Conservation (phyloP, 306 rosid genomes). For the Lupinus albus region DNA sequence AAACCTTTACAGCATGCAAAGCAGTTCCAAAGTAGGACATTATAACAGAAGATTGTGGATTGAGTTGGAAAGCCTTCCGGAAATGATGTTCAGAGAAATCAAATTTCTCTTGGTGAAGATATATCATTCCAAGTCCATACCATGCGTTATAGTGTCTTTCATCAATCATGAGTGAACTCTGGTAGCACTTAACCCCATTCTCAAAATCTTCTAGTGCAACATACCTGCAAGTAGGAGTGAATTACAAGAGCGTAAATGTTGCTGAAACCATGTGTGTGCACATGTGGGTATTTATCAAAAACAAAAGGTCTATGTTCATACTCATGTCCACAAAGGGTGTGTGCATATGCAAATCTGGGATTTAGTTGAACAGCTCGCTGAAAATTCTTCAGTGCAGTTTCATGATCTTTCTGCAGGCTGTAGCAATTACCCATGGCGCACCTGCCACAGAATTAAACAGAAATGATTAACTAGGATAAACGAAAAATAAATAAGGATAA, state of each 20-base stretch:
- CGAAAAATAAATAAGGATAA: conserved; percentile 10
- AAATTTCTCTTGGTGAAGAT: conserved; percentile 91
- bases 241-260: conserved; percentile 37
- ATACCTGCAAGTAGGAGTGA: conserved; percentile 55
- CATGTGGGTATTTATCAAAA: not conserved
- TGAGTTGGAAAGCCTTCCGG: conserved; percentile 80
- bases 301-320: conserved; percentile 47
- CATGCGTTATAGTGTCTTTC: conserved; percentile 92
- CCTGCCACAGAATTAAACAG: conserved; percentile 47
- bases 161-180: conserved; percentile 88
- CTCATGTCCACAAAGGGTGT: conserved; percentile 99
- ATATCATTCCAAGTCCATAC: conserved; percentile 98
- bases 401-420: conserved; percentile 56
- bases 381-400: conserved; percentile 73
- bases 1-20: conserved; percentile 82
- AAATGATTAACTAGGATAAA: conserved; percentile 31
- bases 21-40: conserved; percentile 92
- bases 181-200: conserved; percentile 90
- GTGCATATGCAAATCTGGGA: conserved; percentile 95
- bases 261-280: conserved; percentile 5
- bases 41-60: conserved; percentile 86
- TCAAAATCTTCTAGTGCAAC: conserved; percentile 96
- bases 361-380: conserved; percentile 94
- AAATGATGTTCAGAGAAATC: conserved; percentile 96
- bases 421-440: conserved; percentile 64